phyloP scores from a whole-genome alignment of 2,329 filamentous ascomycete genomes.

The Neopestalotiopsis sp. region DNA sequence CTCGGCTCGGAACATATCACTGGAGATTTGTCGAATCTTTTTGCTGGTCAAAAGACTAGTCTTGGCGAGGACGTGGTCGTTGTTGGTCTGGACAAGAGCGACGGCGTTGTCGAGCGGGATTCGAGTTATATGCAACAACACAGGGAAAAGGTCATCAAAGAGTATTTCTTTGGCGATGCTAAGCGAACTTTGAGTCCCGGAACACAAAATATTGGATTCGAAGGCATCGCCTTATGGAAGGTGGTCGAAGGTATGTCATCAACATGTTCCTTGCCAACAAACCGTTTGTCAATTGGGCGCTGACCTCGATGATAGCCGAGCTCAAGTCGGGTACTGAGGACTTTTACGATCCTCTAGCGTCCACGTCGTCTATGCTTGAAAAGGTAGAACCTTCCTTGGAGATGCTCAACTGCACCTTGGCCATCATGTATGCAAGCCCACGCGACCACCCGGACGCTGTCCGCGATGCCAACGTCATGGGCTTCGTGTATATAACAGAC shows the following conservation, averaged over 20 bases:
- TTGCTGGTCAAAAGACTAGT: constrained; percentile 59
- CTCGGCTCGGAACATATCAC: constrained; percentile 80
- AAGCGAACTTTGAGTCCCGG: constrained; percentile 82
- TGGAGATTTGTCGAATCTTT: constrained; percentile 74
- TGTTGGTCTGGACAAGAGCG: constrained; percentile 81
- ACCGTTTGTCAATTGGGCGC: background rate
- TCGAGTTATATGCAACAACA: constrained; percentile 74
- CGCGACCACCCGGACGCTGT: constrained; percentile 75
- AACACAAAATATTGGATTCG: constrained; percentile 83
- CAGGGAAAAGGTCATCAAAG: constrained; percentile 78
- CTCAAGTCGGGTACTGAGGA: constrained; percentile 27
- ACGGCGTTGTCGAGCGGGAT: constrained; percentile 81
- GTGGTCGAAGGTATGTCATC: constrained; percentile 61
- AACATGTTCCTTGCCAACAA: background rate
- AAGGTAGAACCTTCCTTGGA: constrained; percentile 67
- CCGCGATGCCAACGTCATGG: constrained; percentile 82
- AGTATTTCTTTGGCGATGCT: constrained; percentile 91
- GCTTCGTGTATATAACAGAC: constrained; percentile 90
- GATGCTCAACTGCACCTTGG: constrained; percentile 82
- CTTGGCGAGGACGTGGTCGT: constrained; percentile 74
- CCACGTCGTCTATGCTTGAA: constrained; percentile 49
- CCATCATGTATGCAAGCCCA: constrained; percentile 78
- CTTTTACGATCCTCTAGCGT: constrained; percentile 29
- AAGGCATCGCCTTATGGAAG: constrained; percentile 75
- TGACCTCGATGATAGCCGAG: constrained; percentile 6